Conservation (phyloP, 495 filamentous ascomycete genomes). For the Penicillium maclennaniae region DNA sequence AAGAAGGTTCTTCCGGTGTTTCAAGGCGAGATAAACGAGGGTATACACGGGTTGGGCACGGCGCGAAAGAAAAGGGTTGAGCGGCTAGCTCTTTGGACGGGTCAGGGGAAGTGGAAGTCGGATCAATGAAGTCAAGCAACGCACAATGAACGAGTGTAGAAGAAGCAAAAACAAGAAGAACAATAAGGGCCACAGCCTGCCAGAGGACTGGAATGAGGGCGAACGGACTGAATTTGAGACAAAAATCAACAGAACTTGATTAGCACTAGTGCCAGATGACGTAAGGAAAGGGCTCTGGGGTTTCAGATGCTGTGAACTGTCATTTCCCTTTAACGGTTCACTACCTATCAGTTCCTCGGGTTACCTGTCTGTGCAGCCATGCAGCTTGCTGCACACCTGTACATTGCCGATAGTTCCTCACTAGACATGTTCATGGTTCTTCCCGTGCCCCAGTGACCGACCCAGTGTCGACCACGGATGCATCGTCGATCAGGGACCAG, state of each 20-base stretch:
- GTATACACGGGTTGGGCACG: slow-evolving; percentile 8
- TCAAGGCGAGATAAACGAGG: not conserved
- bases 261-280: slow-evolving; percentile 27
- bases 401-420: not conserved
- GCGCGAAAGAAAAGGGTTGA: slow-evolving; percentile 3
- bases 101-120: not conserved
- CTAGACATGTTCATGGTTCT: not conserved
- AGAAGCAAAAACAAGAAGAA: slow-evolving; percentile 8
- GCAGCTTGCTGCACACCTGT: not conserved
- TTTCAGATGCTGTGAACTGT: slow-evolving; percentile 10
- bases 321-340: not conserved
- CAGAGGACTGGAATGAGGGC: slow-evolving; percentile 23
- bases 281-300: slow-evolving; percentile 15
- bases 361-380: not conserved
- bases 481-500: slow-evolving; percentile 14
- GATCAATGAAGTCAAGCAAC: slow-evolving; percentile 5
- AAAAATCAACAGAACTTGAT: slow-evolving; percentile 30
- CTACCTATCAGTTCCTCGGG: not conserved
- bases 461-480: slow-evolving; percentile 5
- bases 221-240: slow-evolving; percentile 17
- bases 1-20: not conserved
- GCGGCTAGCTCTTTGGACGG: slow-evolving; percentile 5
- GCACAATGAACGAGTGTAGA: not conserved
- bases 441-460: not conserved
- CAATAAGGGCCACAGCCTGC: slow-evolving; percentile 19